Evolutionary conservation across 345 rosid genomes (phyloP), one percentile per base, ranked within the genome.

Genomic region (Melastoma malabathricum): DNA sequence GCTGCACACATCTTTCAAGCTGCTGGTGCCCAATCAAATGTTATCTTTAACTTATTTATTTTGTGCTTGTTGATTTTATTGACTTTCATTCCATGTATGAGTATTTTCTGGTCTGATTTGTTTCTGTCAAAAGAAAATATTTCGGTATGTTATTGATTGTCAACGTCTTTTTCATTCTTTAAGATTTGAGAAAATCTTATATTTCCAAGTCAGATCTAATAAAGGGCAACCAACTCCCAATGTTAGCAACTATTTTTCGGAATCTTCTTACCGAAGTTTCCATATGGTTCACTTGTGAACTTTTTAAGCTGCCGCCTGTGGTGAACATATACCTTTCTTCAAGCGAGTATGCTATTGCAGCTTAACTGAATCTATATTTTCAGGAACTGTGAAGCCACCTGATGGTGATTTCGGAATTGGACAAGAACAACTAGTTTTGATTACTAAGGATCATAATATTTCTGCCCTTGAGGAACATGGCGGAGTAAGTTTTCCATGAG

Each of bases 1-100:
- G 99, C 99, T 52, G 99, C 97, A 16, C 69, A 81, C 64, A 94
- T 72, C 67, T 92, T 92, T 72, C 76, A 61, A 76, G 69, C 69
- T 64, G 89, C 84, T 48, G 90, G 81, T 27, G 72, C 67, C 58
- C 72, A 44, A 64, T 64, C 56, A 15, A 81, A 67, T 48, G 95
- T 97, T 92, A 84, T 52, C 48, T 46, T 44, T 15, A 17, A 44
- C 15, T 44, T 44, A 14, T 14, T 1, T 44, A 15, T 4, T 12
- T 31, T 31, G 38, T 31, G 3, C 47, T 50, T 27, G 41, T 41
- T 22, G 17, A 27, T 50, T 13, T 50, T 50, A 38, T 17, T 51
- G 44, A 13, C 27, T 50, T 18, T 51, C 44, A 2, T 31, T 31
- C 54, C 44, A 51, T 51, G 5, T 31, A 15, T 51, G 44, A 51